Conservation (phyloP, 331 rosid species). For the Malus hybrid region DNA sequence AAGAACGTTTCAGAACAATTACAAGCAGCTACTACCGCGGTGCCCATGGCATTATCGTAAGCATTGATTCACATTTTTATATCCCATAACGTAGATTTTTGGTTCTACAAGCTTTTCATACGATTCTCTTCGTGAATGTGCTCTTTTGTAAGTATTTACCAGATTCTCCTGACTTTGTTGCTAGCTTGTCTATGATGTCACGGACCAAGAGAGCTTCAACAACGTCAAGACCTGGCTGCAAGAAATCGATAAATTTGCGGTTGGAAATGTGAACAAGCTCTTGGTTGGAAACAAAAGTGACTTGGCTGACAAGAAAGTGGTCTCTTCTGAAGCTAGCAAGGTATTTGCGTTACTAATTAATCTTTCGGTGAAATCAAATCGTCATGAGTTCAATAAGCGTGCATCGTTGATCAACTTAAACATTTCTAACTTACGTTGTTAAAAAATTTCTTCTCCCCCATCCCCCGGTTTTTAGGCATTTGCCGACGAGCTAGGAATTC, state of each 20-base stretch:
- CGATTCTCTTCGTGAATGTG: neutral
- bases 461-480: constrained; percentile 32
- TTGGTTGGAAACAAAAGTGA: constrained; percentile 80
- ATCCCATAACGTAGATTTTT: neutral
- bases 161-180: neutral
- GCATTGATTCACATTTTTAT: constrained; percentile 10
- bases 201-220: constrained; percentile 81
- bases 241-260: constrained; percentile 73
- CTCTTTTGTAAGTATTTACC: neutral
- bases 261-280: constrained; percentile 75
- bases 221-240: constrained; percentile 84
- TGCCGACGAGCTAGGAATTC: constrained; percentile 61
- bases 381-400: neutral
- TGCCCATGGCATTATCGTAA: constrained; percentile 67
- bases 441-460: neutral
- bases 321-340: constrained; percentile 69
- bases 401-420: neutral
- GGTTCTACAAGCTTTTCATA: neutral
- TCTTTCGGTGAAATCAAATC: neutral
- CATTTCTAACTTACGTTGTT: neutral
- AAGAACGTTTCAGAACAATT: constrained; percentile 69
- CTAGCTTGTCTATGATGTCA: constrained; percentile 81
- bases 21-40: constrained; percentile 76
- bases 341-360: constrained; percentile 12
- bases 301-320: constrained; percentile 64